A percentile compares a stretch with the other conserved stretches of the same genome.
phyloP scores from a whole-genome alignment of 768 basidiomycete genomes.

The Tulasnella sp. region DNA sequence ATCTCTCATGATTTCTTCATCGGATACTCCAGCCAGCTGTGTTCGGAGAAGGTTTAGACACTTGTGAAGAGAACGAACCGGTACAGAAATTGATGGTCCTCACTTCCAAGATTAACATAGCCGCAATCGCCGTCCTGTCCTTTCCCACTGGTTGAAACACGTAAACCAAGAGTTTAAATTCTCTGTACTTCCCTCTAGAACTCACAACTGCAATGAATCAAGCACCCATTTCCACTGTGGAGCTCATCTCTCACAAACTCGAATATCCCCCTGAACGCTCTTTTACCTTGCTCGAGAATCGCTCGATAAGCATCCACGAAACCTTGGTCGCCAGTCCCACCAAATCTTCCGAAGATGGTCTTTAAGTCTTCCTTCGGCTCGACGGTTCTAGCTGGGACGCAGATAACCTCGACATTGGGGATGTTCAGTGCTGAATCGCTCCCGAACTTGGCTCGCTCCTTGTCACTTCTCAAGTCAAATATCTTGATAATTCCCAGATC shows the following conservation, averaged over 20 bases:
- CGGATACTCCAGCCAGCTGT: slow-evolving; percentile 73
- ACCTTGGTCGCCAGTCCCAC: too few relatives aligned
- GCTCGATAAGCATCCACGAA: too few relatives aligned
- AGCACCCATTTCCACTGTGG: slow-evolving; percentile 56
- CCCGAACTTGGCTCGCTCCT: slow-evolving; percentile 75
- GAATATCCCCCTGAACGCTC: slow-evolving; percentile 69
- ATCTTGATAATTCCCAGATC: slow-evolving; percentile 67
- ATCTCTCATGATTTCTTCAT: slow-evolving; percentile 67
- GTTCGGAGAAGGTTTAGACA: not conserved
- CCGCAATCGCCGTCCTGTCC: slow-evolving; percentile 62
- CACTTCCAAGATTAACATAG: slow-evolving; percentile 31
- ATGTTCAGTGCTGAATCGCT: slow-evolving; percentile 61
- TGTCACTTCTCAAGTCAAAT: slow-evolving; percentile 80
- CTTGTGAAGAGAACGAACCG: not conserved
- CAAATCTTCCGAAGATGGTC: too few relatives aligned
- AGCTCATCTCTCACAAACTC: slow-evolving; percentile 71
- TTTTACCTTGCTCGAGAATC: slow-evolving; percentile 66
- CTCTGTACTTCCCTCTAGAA: not conserved
- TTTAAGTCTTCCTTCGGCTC: too few relatives aligned
- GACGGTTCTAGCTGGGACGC: too few relatives aligned
- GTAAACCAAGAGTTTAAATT: too few relatives aligned
- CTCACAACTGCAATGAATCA: slow-evolving; percentile 77
- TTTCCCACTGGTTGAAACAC: slow-evolving; percentile 74
- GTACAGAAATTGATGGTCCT: not conserved
- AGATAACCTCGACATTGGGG: slow-evolving; percentile 55